A percentile compares a stretch with the other conserved stretches of the same genome.
phyloP scores from a whole-genome alignment of 805 yeast species.

The Ogataea pignaliae region DNA sequence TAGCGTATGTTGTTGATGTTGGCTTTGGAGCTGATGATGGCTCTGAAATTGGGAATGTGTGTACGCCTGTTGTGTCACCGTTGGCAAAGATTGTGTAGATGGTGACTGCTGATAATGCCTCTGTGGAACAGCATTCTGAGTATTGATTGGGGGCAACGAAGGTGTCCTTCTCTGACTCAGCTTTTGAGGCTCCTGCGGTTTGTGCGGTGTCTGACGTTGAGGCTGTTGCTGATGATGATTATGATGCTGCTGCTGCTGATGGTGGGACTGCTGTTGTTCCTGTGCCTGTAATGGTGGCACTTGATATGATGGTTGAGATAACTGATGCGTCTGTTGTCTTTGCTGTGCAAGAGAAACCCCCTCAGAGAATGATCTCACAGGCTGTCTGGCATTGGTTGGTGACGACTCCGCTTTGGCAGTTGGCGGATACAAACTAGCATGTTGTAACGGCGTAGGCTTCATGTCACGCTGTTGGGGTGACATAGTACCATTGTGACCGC shows the following conservation, averaged over 20 bases:
- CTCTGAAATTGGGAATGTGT: not conserved
- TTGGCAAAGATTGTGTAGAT: constrained; percentile 1
- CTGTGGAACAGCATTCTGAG: constrained; percentile 23
- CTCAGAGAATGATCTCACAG: too few relatives aligned
- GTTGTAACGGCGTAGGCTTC: too few relatives aligned
- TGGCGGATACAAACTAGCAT: too few relatives aligned
- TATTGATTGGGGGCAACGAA: constrained; percentile 18
- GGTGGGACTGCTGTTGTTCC: not conserved
- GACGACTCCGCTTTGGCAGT: too few relatives aligned
- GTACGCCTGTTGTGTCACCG: not conserved
- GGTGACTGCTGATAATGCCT: constrained; percentile 8
- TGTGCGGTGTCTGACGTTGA: constrained; percentile 1
- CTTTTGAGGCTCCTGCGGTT: not conserved
- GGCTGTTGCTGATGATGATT: not conserved
- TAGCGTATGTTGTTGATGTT: constrained; percentile 1
- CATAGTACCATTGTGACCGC: too few relatives aligned
- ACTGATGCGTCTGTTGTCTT: not conserved
- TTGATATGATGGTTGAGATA: not conserved
- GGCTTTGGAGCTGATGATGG: not conserved
- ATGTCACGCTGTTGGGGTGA: too few relatives aligned
- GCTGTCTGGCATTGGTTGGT: too few relatives aligned
- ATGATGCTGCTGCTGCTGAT: constrained; percentile 1
- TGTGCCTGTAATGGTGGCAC: not conserved
- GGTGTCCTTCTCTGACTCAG: constrained; percentile 12
- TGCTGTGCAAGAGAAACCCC: too few relatives aligned